phyloP scores from a whole-genome alignment of 176 grass and related monocot species.

The Saccharum spontaneum region DNA sequence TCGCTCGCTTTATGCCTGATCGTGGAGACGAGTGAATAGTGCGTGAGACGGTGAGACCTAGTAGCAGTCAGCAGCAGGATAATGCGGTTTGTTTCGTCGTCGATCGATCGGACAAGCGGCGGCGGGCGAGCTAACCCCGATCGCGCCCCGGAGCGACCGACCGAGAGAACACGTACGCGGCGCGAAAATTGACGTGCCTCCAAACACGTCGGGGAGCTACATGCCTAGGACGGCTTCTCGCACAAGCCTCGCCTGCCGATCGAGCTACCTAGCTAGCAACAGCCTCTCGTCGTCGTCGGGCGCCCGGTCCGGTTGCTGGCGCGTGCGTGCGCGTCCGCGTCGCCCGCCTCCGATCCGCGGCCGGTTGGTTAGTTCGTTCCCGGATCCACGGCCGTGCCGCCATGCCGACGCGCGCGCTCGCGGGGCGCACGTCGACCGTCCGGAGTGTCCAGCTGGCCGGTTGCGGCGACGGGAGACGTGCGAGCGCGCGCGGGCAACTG shows the following conservation, averaged over 20 bases:
- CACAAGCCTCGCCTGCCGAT: no score
- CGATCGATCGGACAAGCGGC: not conserved
- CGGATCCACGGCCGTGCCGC: not conserved
- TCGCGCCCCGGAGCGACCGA: no score
- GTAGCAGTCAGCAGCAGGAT: no score
- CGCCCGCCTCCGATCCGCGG: no score
- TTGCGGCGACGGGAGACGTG: not conserved
- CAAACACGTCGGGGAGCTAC: not conserved
- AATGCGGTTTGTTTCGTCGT: no score
- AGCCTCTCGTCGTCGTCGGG: not conserved
- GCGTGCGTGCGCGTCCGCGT: no score
- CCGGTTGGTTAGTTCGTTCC: no score
- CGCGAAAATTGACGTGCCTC: not conserved
- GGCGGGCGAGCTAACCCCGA: not conserved
- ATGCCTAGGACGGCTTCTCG: not conserved
- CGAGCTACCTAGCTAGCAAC: not conserved
- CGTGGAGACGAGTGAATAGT: no score
- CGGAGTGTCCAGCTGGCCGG: not conserved
- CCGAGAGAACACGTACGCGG: no score
- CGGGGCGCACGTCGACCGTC: not conserved
- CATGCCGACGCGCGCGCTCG: not conserved
- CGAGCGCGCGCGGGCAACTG: conserved; percentile 4
- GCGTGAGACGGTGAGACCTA: not conserved
- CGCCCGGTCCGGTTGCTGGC: no score
- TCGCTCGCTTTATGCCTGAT: no score